Conservation (phyloP, 441 rosid genomes). For the Populus hybrid region DNA sequence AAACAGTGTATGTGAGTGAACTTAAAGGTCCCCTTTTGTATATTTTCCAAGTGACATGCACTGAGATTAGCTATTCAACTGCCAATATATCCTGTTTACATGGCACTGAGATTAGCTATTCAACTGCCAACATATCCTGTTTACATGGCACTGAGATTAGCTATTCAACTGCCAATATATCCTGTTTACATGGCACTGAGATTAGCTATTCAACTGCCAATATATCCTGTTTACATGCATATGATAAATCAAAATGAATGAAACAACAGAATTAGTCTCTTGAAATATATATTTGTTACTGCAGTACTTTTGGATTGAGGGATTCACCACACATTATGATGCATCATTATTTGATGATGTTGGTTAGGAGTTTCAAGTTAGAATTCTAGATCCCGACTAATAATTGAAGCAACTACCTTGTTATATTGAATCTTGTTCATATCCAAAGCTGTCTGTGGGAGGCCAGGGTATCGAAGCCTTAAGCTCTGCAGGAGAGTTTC, state of each 20-base stretch:
- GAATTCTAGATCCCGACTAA: neutral
- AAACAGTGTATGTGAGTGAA: neutral
- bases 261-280: neutral
- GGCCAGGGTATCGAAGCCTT: slow-evolving; percentile 82
- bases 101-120: no score
- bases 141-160: no score
- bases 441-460: slow-evolving; percentile 68
- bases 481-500: slow-evolving; percentile 74
- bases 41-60: no score
- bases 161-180: no score
- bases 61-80: no score
- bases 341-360: neutral
- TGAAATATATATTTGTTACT: neutral
- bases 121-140: no score
- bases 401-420: slow-evolving; percentile 47
- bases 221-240: no score
- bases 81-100: no score
- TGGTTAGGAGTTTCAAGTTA: neutral
- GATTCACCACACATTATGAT: neutral
- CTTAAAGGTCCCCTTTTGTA: no score
- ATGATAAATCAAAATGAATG: neutral
- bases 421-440: slow-evolving; percentile 58
- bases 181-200: no score
- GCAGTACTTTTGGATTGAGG: neutral
- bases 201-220: no score